Percentiles rank a stretch among this genome's conserved stretches.
phyloP scores from a whole-genome alignment of 305 asterid species.

The Stenogyne calaminthoides region DNA sequence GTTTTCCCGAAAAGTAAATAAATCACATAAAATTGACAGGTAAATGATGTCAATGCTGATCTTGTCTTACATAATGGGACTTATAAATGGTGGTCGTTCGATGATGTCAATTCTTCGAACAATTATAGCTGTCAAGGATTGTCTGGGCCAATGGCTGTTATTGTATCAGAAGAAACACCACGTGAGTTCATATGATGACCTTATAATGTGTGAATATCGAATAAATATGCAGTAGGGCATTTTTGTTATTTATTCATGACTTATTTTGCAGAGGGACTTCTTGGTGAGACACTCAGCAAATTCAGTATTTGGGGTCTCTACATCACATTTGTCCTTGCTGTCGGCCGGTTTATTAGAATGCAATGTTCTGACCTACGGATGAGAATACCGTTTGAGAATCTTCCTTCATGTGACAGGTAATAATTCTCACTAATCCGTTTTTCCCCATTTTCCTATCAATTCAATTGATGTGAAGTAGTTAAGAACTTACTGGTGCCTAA shows the following conservation, averaged over 20 bases:
- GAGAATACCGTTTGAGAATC: conserved; percentile 97
- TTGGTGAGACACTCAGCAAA: conserved; percentile 98
- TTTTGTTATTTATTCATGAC: conserved; percentile 9
- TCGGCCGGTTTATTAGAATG: conserved; percentile 93
- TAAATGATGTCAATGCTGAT: conserved; percentile 66
- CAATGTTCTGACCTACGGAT: conserved; percentile 95
- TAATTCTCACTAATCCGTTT: neutral
- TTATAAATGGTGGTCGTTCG: conserved; percentile 94
- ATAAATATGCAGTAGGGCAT: neutral
- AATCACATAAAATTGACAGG: conserved; percentile 54
- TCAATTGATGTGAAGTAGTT: neutral
- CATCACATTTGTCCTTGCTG: conserved; percentile 98
- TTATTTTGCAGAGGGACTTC: conserved; percentile 74
- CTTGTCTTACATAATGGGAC: conserved; percentile 65
- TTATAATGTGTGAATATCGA: neutral
- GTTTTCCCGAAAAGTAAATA: neutral
- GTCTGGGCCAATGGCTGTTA: conserved; percentile 89
- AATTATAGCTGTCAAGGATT: conserved; percentile 61
- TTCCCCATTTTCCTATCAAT: neutral
- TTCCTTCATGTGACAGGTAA: conserved; percentile 98
- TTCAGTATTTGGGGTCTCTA: conserved; percentile 99
- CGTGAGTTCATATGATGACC: conserved; percentile 57
- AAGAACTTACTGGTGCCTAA: neutral
- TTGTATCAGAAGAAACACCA: conserved; percentile 98
- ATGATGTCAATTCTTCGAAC: conserved; percentile 56